phyloP scores from a whole-genome alignment of 345 rosid species.

The Camelina hispida region DNA sequence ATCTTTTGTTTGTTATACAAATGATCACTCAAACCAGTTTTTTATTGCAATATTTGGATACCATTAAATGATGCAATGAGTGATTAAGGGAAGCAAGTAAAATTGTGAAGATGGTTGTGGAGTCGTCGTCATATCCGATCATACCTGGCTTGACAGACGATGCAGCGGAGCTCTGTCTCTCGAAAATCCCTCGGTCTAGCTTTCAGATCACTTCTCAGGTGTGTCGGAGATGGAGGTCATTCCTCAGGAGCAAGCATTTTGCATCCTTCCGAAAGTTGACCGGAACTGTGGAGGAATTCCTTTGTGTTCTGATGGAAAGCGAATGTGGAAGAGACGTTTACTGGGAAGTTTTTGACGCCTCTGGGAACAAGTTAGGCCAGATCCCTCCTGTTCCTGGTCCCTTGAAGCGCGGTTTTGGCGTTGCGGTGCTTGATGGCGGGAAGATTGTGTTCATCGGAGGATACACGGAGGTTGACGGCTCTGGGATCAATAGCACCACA shows the following conservation, averaged over 20 bases:
- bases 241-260: slow-evolving; percentile 78
- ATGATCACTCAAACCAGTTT: neutral
- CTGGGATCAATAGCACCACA: slow-evolving; percentile 43
- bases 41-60: neutral
- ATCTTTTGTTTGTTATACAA: slow-evolving; percentile 10
- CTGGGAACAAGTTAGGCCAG: slow-evolving; percentile 55
- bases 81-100: neutral
- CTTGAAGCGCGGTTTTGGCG: slow-evolving; percentile 67
- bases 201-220: slow-evolving; percentile 66
- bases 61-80: slow-evolving; percentile 5
- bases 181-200: slow-evolving; percentile 68
- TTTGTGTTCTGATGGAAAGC: slow-evolving; percentile 67
- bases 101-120: neutral
- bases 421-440: slow-evolving; percentile 60
- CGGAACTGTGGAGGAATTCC: slow-evolving; percentile 75
- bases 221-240: slow-evolving; percentile 77
- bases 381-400: slow-evolving; percentile 87
- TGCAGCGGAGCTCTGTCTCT: slow-evolving; percentile 75
- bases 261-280: slow-evolving; percentile 58
- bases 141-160: slow-evolving; percentile 89
- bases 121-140: slow-evolving; percentile 19
- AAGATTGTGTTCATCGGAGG: slow-evolving; percentile 87
- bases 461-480: slow-evolving; percentile 58
- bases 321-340: slow-evolving; percentile 72
- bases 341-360: slow-evolving; percentile 78